Evolutionary conservation across 768 basidiomycete genomes (phyloP), one percentile per base, ranked within the genome.

Genomic region (Suillus decipiens): DNA sequence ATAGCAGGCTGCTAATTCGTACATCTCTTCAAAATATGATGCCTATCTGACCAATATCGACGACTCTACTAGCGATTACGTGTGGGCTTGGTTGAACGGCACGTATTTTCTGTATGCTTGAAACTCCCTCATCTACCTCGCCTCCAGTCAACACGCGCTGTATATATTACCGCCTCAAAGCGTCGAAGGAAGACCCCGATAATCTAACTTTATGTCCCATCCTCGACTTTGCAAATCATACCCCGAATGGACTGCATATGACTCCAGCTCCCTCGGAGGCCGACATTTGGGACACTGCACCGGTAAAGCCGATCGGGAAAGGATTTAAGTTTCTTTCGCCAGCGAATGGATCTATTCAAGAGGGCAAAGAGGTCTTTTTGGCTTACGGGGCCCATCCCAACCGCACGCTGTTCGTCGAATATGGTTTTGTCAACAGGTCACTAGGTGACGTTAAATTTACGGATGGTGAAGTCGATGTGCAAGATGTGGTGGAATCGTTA

Each of bases 31-130:
- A 42, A 36, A 22, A 8, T 51, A 41, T 41, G 28, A 37, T 34
- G n/a, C 48, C 24, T 31, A 63, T 54, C 5, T 42, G 47, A 22
- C n/a, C 45, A 9, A 50, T 65, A 67, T 63, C 59, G 48, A 68
- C 11, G 62, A 61, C 57, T 37, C 51, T 15, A 45, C 61, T 33
- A 63, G 66, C 64, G 82, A 88, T 68, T 92, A 86, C 67, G 73
- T 93, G 3, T 97, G 96, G 94, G 94, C 85, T 1, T 99, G 96
- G 95, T 81, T 98, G 11, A 96, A 89, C 70, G 93, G 95, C 55
- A 39, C n/a, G 39, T 63, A 14, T 31, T 63, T 33, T 68, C 43
- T 59, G 17, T 14, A 39, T 39, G 36, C 36, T 54, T 53, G 48
- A 55, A 57, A 33, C 7, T 59, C 57, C 63, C 60, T 63, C 41